Evolutionary conservation across 202 grass and related monocot species (phyloP).

Genomic region (Zoysia matrella): DNA sequence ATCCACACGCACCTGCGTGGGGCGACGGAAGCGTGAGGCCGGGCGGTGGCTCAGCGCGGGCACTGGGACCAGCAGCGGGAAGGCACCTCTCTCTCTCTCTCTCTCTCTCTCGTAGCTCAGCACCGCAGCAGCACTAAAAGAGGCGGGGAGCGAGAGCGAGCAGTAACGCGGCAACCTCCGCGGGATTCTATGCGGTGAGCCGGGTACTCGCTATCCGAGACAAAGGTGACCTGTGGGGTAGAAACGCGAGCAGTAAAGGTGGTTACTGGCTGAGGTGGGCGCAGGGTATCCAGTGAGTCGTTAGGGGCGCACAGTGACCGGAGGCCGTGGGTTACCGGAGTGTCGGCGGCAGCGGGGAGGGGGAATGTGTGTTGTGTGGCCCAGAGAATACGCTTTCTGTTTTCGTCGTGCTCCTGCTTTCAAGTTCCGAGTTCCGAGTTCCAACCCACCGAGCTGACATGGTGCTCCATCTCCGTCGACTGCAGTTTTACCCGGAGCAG

Average conservation of each 20-base stretch:
- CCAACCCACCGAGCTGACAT: neutral
- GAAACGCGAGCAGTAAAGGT: rapidly evolving
- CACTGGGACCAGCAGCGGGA: neutral
- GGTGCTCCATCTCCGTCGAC: neutral
- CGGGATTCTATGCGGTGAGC: conserved; percentile 5
- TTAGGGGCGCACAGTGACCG: conserved; percentile 11
- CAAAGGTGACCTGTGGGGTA: neutral
- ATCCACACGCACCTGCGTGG: conserved; percentile 15
- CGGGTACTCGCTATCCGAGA: rapidly evolving
- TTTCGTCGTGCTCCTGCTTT: neutral
- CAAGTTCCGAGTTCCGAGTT: too few relatives aligned
- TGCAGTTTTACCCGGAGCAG: neutral
- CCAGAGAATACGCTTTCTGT: conserved; percentile 2
- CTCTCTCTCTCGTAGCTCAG: neutral
- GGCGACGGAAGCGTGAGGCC: neutral
- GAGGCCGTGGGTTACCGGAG: conserved; percentile 14
- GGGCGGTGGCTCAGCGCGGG: neutral
- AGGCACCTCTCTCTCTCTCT: neutral
- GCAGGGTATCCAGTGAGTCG: conserved; percentile 17
- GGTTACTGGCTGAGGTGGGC: neutral
- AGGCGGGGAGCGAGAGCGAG: conserved; percentile 10
- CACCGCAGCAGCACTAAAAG: conserved; percentile 50
- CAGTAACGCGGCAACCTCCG: conserved; percentile 43
- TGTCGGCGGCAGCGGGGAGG: conserved; percentile 37
- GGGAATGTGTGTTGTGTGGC: conserved; percentile 35